These are phyloP conservation scores for Cyathus olla DNA, from an alignment of 1,284 basidiomycete species.

Conservation along the genomic window DNA sequence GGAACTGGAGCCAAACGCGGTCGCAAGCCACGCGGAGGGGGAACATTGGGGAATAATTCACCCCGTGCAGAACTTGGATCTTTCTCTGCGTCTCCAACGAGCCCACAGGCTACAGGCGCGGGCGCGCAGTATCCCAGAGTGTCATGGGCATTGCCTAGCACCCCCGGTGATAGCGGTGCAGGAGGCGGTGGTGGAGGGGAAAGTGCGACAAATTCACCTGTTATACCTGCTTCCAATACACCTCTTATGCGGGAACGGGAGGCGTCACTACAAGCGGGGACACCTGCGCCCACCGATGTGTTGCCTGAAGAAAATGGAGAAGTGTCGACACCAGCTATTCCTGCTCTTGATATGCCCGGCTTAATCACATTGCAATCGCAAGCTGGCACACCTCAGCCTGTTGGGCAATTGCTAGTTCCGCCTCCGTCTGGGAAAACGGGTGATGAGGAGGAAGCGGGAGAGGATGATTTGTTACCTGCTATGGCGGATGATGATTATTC, in stretches of 20 bases:
- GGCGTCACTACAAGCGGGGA: background rate
- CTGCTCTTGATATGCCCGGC: background rate
- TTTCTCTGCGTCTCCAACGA: slow-evolving; percentile 15
- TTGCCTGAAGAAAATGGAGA: background rate
- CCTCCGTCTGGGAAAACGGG: slow-evolving; percentile 6
- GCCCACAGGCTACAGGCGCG: background rate
- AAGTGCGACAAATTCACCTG: background rate
- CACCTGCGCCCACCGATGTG: background rate
- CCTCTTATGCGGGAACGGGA: background rate
- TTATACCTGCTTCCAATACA: background rate
- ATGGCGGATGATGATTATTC: slow-evolving; percentile 91
- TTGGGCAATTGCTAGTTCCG: slow-evolving; percentile 15
- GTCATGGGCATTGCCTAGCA: slow-evolving; percentile 48
- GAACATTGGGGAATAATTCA: slow-evolving; percentile 34
- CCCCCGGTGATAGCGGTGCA: background rate
- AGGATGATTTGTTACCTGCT: slow-evolving; percentile 80
- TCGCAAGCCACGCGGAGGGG: slow-evolving; percentile 63
- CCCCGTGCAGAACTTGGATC: slow-evolving; percentile 30
- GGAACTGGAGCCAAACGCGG: slow-evolving; percentile 65
- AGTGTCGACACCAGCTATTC: background rate
- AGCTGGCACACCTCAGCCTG: slow-evolving; percentile 6
- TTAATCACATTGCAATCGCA: slow-evolving; percentile 13
- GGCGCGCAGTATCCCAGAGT: slow-evolving; percentile 49
- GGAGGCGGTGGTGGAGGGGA: background rate
- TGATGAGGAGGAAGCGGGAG: slow-evolving; percentile 71